Evolutionary conservation across 306 rosid species (phyloP), one percentile per base, ranked within the genome.

Genomic region (Pterocarpus santalinus): DNA sequence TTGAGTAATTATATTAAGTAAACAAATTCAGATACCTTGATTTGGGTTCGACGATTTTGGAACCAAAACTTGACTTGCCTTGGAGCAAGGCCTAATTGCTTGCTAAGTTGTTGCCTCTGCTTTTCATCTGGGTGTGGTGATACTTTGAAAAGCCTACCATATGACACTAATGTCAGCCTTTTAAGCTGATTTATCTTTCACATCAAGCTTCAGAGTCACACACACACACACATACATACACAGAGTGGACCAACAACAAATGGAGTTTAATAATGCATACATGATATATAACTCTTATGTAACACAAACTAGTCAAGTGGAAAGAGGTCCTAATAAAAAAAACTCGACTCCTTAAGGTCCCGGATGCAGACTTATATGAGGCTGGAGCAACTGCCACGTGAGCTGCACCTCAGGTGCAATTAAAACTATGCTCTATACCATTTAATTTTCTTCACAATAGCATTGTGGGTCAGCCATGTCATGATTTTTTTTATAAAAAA

Each of bases 1-100:
- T 22, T 22, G 28, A 22, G 28, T 22, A 22, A 22, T 22, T 7
- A 6, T 43, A 43, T 43, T 7, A 43, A 43, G 6, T 43, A 43
- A 43, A 43, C 11, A 55, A 60, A 71, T 12, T 22, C 44, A 62
- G 13, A 3, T 75, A 91, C 99, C 95, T 95, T 95, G 83, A 95
- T 93, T 85, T 95, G 99, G 83, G 99, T 95, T 74, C 99, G 91
- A 80, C 99, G 97, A 82, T 95, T 95, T 84, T 95, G 99, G 80
- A 95, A 95, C 99, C 99, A 95, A 75, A 95, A 95, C 85, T 95
- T 95, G 89, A 95, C 98, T 80, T 95, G 99, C 49, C 97, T 83
- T 0, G 99, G 93, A 70, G 98, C 95, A 69, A 95, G 97, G 69
- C 99, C 99, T 80, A 95, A 58, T 82, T 88, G 91, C 86, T 93